Base-by-base conservation (phyloP, 2,329 filamentous ascomycete genomes). In the Clathrospora elynae region DNA sequence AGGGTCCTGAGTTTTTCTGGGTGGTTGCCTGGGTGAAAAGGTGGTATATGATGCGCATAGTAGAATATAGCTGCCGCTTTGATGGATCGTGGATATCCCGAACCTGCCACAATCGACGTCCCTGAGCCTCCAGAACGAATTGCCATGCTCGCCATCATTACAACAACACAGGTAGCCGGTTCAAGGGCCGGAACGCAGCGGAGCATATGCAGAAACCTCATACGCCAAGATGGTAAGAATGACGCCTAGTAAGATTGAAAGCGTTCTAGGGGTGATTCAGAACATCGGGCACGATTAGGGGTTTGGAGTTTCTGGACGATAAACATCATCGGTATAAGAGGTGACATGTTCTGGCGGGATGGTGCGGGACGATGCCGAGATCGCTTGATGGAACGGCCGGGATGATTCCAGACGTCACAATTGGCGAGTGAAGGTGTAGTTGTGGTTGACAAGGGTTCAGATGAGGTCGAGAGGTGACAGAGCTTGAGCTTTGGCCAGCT, bases 341-440 rank as follows among this genome's bases (percentile, higher is more conserved):
- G 24, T 12, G 13, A 12, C n/a, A 23, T 12, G 28, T 23, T 19
- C 3, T 20, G 14, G 20, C 11, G 12, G 10, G 10, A 19, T 17
- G 12, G 6, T 6, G n/a, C 23, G 38, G 30, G 4, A 17, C 25
- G 30, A 16, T 28, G 18, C 9, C 7, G 10, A 4, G 16, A 18
- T n/a, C 3, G 6, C 12, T 4, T 5, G 5, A 17, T 11, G 11
- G 11, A 14, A n/a, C 32, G 22, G n/a, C 19, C 9, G 13, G 14
- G 18, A 14, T n/a, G n/a, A n/a, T n/a, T 20, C 23, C 24, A 17
- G 8, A 2, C 4, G 12, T 6, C 16, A 2, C 28, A 26, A 42
- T 37, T 46, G 43, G 38, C 12, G 24, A 13, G 11, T 16, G 7
- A 20, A 32, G 23, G 19, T 23, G 28, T 42, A 22, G 42, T 41